Base-by-base conservation (phyloP, 73 alveolate genomes). In the Stentor roeselii region DNA sequence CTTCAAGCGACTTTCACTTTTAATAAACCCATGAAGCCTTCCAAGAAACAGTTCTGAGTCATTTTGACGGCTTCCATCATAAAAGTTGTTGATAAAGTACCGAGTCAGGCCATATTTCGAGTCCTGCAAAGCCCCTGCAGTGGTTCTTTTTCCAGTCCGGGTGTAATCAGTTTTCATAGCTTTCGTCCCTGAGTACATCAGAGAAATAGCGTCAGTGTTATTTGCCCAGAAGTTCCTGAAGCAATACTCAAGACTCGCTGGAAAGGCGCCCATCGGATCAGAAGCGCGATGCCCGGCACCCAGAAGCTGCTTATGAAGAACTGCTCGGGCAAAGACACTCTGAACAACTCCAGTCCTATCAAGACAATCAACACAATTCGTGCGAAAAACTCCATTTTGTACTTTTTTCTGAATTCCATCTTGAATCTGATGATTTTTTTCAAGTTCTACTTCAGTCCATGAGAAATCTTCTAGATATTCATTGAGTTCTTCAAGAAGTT, bases 91-190 rank as follows among this genome's bases (percentile, higher is more conserved):
- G 77, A 95, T 93, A 89, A 87, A 91, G 90, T 96, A 97, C 90
- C 99, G 94, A n/a, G 84, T 60, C 14, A 92, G 83, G 74, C 98
- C 88, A 85, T 96, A 86, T 27, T 82, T 60, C 3, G 99, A 99
- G 84, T 97, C 99, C 34, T 90, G 75, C 32, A 97, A 39, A 39
- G 97, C 94, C 2, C 99, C 99, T 59, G 61, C 60, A 21, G 78
- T 59, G 0, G 99, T 96, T 89, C 99, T 78, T 88, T 96, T 97
- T 21, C 99, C 99, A 6, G 99, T 96, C 84, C 99, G 86, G 0
- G 98, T 97, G 86, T 96, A 97, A 92, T 96, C 99, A 59, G 99
- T 96, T 86, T 97, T 97, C 75, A 97, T 85, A 0, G 99, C 99
- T 14, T 98, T 98, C 6, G 99, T 97, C 2, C 99, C 99, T 6